phyloP scores from a whole-genome alignment of 176 grass and related monocot species.

The Pharus latifolius region DNA sequence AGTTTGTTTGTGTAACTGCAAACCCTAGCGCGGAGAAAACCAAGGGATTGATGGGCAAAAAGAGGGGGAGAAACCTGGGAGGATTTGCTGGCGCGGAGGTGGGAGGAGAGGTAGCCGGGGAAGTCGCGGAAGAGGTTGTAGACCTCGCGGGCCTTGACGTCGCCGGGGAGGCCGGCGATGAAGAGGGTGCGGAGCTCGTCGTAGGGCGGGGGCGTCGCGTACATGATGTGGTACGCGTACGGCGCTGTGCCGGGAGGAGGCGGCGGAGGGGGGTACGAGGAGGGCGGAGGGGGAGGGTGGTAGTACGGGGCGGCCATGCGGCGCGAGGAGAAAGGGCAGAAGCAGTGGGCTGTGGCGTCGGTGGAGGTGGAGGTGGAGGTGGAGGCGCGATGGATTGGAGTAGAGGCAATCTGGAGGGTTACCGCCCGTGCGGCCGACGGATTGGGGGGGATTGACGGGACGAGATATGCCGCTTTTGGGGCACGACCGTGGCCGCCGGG shows the following conservation, averaged over 20 bases:
- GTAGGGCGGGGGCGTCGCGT: slow-evolving; percentile 1
- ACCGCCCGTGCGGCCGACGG: background rate
- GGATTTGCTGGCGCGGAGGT: slow-evolving; percentile 54
- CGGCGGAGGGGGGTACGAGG: slow-evolving; percentile 28
- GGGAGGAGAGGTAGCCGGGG: slow-evolving; percentile 68
- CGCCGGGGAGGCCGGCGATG: slow-evolving; percentile 66
- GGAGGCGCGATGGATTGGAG: background rate
- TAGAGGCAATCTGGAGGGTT: background rate
- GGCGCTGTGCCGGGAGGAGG: slow-evolving; percentile 32
- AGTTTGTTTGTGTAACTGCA: too few relatives aligned
- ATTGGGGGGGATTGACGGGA: background rate
- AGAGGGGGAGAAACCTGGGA: slow-evolving; percentile 29
- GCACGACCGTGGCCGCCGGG: too few relatives aligned
- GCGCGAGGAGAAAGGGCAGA: background rate
- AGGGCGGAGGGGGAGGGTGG: slow-evolving; percentile 29
- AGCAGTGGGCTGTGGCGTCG: background rate
- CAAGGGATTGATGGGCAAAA: background rate
- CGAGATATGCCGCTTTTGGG: too few relatives aligned
- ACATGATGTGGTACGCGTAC: slow-evolving; percentile 33
- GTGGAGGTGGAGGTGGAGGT: background rate
- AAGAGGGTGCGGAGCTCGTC: slow-evolving; percentile 91
- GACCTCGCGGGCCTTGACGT: slow-evolving; percentile 74
- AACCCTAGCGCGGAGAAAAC: slow-evolving; percentile 1
- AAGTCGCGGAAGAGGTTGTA: slow-evolving; percentile 97
- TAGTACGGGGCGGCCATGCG: slow-evolving; percentile 47